Evolutionary conservation across 2,329 filamentous ascomycete species (phyloP).

Genomic region (Phialophora verrucosa): DNA sequence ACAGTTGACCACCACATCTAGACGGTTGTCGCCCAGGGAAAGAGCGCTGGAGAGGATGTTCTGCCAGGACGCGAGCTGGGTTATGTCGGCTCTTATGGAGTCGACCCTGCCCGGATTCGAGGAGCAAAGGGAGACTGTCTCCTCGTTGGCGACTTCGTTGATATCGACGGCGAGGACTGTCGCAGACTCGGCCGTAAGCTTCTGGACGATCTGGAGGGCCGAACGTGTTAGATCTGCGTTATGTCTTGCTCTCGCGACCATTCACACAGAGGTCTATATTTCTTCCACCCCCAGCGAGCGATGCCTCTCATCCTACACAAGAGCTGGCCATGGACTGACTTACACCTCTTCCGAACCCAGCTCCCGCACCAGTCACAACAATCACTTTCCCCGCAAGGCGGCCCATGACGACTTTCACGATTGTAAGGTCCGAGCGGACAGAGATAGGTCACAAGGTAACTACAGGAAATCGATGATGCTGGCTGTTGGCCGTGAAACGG

Average conservation of each 20-base stretch:
- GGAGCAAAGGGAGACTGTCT: constrained; percentile 20
- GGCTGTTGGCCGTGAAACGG: neutral
- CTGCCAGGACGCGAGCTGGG: constrained; percentile 29
- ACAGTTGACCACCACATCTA: constrained; percentile 35
- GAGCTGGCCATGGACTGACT: neutral
- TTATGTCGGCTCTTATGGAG: constrained; percentile 27
- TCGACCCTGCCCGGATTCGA: constrained; percentile 6
- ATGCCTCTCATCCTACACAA: neutral
- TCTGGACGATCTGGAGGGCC: constrained; percentile 27
- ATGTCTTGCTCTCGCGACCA: neutral
- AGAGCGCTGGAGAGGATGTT: constrained; percentile 22
- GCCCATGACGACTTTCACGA: neutral
- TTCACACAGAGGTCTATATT: neutral
- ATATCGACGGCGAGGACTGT: constrained; percentile 31
- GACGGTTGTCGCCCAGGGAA: constrained; percentile 10
- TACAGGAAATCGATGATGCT: neutral
- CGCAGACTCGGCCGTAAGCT: constrained; percentile 28
- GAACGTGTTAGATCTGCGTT: neutral
- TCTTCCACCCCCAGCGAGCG: neutral
- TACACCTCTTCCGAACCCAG: neutral
- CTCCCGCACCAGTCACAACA: neutral
- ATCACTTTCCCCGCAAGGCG: neutral
- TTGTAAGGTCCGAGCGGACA: neutral
- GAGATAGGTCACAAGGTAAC: neutral
- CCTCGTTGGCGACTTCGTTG: constrained; percentile 17